Base-by-base conservation (phyloP, 148 eudicot species). In the Tetragonia tetragonoides region DNA sequence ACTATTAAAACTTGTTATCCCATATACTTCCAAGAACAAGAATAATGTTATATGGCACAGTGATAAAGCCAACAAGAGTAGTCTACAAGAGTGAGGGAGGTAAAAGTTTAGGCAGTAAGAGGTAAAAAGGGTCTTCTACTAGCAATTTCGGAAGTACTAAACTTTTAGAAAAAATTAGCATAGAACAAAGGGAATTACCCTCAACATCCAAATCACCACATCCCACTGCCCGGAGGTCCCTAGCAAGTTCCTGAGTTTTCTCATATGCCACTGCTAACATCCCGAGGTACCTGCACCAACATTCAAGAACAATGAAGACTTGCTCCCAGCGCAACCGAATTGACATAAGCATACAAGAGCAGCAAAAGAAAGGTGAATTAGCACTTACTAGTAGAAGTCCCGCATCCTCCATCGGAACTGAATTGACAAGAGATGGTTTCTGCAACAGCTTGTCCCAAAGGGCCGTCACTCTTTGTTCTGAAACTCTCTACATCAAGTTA, bases 121-220 rank as follows among this genome's bases (percentile, higher is more conserved):
- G 34, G 16, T 16, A 72, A 69, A 53, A 63, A 51, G 68, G 20
- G n/a, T 41, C 46, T 59, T 70, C 44, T 59, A 42, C 69, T 6
- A 28, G 6, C 4, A 38, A 56, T 18, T 68, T 10, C 68, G 59
- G 34, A 24, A 41, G 9, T 49, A 23, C 21, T 37, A 24, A 65
- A n/a, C 34, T 40, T 24, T 56, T 28, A 2, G 38, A 68, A 2
- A 60, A 62, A 5, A 75, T 4, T 39, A 57, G 51, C 34, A 24
- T 28, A 74, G 24, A 79, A 51, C 62, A 75, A 65, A 71, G 66
- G 40, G 18, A 23, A 59, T 84, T 88, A 92, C 99, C 99, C 87
- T 96, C 99, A 82, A 96, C 90, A 85, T 96, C 99, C 87, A 96
- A 90, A 88, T 96, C 99, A 81, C 99, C 99, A 79, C 99, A 96